phyloP scores from a whole-genome alignment of 2,329 filamentous ascomycete genomes.

The Teratosphaeria gauchensis region DNA sequence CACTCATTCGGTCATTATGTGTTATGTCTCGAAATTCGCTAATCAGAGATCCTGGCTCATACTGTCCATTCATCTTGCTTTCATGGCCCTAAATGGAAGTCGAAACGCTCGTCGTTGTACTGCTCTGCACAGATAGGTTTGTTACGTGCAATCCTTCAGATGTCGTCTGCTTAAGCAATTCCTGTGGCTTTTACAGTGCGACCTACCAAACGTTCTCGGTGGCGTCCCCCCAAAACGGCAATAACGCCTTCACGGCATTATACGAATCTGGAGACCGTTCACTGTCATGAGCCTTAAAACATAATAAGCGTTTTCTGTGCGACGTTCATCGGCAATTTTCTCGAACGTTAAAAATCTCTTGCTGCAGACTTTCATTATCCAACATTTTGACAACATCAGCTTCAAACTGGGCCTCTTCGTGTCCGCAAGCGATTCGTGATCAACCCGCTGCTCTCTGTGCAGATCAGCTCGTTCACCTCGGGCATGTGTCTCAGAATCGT shows the following conservation, averaged over 20 bases:
- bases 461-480: background rate
- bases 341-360: background rate
- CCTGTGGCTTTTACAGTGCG: background rate
- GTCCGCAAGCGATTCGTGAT: no score
- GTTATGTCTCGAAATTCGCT: no score
- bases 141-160: background rate
- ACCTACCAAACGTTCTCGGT: background rate
- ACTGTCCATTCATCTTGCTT: no score
- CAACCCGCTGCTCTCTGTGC: background rate
- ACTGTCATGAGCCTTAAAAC: background rate
- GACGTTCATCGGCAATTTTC: background rate
- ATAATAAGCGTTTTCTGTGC: background rate
- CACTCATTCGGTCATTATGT: no score
- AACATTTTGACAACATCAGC: background rate
- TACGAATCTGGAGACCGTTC: background rate
- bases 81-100: no score
- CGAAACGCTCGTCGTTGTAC: background rate
- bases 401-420: no score
- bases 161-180: background rate
- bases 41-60: no score
- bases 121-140: background rate
- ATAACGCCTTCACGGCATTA: background rate
- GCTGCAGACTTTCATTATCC: background rate
- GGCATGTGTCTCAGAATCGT: background rate
- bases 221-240: background rate